Evolutionary conservation across 1,284 basidiomycete genomes (phyloP).

Genomic region (Moesziomyces parantarcticus): DNA sequence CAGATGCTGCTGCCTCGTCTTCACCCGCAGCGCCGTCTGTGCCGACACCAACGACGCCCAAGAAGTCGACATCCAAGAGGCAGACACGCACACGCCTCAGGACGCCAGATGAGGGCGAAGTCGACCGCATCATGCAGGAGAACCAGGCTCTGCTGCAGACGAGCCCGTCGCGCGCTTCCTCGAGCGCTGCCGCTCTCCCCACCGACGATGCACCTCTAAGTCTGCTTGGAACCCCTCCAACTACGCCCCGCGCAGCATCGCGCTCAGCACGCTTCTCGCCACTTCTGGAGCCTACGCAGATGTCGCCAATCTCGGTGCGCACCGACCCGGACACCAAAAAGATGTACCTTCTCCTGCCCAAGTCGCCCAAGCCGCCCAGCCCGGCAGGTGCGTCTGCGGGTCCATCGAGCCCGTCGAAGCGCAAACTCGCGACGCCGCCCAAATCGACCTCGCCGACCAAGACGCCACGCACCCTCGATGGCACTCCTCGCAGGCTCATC

Average conservation of each 20-base stretch:
- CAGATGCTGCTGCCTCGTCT: not conserved
- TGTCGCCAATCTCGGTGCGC: constrained; percentile 49
- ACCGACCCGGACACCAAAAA: constrained; percentile 54
- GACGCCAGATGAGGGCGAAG: constrained; percentile 40
- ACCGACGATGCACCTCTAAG: not conserved
- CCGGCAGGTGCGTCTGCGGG: not conserved
- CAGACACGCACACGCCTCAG: constrained; percentile 22
- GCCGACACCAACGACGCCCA: constrained; percentile 8
- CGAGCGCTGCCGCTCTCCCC: constrained; percentile 1
- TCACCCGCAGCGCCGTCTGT: not conserved
- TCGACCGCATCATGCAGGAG: constrained; percentile 43
- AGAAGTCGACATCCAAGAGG: constrained; percentile 17
- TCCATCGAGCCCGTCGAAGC: constrained; percentile 26
- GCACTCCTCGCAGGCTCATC: constrained; percentile 22
- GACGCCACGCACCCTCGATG: constrained; percentile 19
- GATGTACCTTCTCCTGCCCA: constrained; percentile 38
- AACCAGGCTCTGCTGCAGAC: constrained; percentile 12
- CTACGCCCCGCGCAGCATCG: constrained; percentile 11
- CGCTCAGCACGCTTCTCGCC: constrained; percentile 13
- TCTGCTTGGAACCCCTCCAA: constrained; percentile 40
- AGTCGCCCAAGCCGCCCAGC: constrained; percentile 9
- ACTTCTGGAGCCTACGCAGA: constrained; percentile 41
- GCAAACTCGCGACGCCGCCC: constrained; percentile 29
- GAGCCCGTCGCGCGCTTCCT: constrained; percentile 9
- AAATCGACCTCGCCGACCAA: constrained; percentile 36